phyloP scores from a whole-genome alignment of 2,329 filamentous ascomycete genomes.

The Penicillium hordei region DNA sequence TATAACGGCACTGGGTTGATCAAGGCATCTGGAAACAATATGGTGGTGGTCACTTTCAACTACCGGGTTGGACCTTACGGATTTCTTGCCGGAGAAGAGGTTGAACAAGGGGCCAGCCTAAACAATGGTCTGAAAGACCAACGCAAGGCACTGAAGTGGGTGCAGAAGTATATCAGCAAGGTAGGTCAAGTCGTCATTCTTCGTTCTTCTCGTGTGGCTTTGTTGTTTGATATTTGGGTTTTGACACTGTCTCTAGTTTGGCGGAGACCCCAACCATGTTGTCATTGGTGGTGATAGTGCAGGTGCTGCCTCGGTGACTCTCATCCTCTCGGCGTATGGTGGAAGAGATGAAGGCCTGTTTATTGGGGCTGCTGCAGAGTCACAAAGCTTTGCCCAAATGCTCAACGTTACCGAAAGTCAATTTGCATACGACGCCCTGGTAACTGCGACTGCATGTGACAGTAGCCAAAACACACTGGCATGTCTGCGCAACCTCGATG shows the following conservation, averaged over 20 bases:
- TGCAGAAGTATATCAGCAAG: conserved; percentile 61
- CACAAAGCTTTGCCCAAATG: conserved; percentile 53
- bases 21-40: conserved; percentile 56
- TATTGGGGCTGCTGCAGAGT: conserved; percentile 55
- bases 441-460: conserved; percentile 51
- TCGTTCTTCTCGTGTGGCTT: not conserved
- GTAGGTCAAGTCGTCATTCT: conserved; percentile 29
- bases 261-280: conserved; percentile 67
- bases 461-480: conserved; percentile 43
- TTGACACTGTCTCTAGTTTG: conserved; percentile 53
- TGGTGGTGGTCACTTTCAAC: conserved; percentile 71
- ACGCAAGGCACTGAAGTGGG: conserved; percentile 67
- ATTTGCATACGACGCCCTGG: conserved; percentile 54
- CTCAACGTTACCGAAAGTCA: conserved; percentile 51
- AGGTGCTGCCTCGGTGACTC: conserved; percentile 62
- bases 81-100: conserved; percentile 63
- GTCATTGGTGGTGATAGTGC: conserved; percentile 68
- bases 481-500: conserved; percentile 51
- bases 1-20: conserved; percentile 64
- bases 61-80: conserved; percentile 75
- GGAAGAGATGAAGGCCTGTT: conserved; percentile 52
- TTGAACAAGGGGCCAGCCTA: conserved; percentile 51
- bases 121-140: conserved; percentile 74
- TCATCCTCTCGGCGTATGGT: conserved; percentile 60
- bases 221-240: not conserved